Base-by-base conservation (phyloP, 805 yeast genomes). In the Torulaspora delbrueckii region DNA sequence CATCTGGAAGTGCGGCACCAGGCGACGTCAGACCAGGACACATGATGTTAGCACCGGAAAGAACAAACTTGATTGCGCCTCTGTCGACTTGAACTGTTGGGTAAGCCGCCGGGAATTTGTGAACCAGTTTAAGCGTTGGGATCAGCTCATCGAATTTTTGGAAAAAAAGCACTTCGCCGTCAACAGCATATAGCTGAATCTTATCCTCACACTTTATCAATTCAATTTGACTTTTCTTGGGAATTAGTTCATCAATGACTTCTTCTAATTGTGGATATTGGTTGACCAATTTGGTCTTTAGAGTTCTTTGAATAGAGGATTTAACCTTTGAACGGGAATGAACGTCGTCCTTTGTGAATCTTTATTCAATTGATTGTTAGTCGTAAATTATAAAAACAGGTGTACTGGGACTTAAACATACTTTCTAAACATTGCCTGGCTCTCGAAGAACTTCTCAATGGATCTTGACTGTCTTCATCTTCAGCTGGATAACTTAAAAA, bases 1-100 rank as follows among this genome's bases (percentile, higher is more conserved):
- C 82, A 19, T 82, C 90, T 16, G 96, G 96, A 50, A 89, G 71
- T 43, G 69, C 67, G 16, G 95, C 96, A 34, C 96, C 96, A 2
- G 83, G 75, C 14, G 93, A 81, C 0, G 96, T 88, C 52, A 88
- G 74, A 14, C 96, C 96, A 3, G 96, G 96, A 67, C 96, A 90
- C 98, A 90, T 90, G 59, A 90, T 86, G 60, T 90, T 90, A 24
- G 97, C 96, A 46, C 97, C 98, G 3, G 95, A 84, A n/a, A 90
- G 70, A 22, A 90, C 93, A 60, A 90, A 90, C 67, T 90, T 90
- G 64, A 90, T 90, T 42, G 98, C 98, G 47, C 98, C 98, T 63
- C 96, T 77, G 60, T 90, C 98, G 9, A 91, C 97, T 61, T 82
- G 86, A 36, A 90, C 95, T 28, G 77, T 70, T 18, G 96, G 96